Evolutionary conservation across 2,329 filamentous ascomycete genomes (phyloP), one percentile per base, ranked within the genome.

Genomic region (Ophiostoma montium): DNA sequence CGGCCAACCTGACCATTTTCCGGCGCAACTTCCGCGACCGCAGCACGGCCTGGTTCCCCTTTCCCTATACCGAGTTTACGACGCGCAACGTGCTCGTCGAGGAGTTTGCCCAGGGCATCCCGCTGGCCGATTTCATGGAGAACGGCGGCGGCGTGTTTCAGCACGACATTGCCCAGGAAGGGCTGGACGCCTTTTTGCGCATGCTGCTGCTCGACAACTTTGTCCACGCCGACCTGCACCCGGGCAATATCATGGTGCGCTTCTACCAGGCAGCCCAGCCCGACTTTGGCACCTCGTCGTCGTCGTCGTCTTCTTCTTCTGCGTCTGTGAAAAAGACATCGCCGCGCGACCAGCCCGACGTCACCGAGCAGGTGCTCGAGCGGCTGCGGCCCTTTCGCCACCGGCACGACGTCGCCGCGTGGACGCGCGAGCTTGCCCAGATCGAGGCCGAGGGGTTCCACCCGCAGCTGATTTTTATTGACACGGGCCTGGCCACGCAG

Each of bases 201-300:
- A 98, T 98, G 92, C 70, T 98, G 15, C 74, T 98, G 12, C 82
- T 98, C 35, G 92, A 98, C 64, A 98, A 98, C 63, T 98, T 98
- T 63, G 82, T 95, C 23, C 92, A 98, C 61, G 90, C 92, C 5
- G 92, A 98, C 62, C 69, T 98, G 30, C 92, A 98, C 62, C 92
- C 92, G 0, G 92, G 92, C 23, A 98, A 98, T 63, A 96, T 98
- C 66, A 96, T 98, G 89, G 90, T 98, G 43, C 87, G 94, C 54
- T 98, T 98, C 69, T 95, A 96, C 66, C 81, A 90, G 59, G 80
- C 89, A 0, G 78, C 80, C 13, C 75, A 82, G 53, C 76, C 90
- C 0, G 77, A 83, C 45, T 68, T 94, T 42, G 39, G 39, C 38
- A 13, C 19, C 16, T 16, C 16, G 7, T 36, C 35, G 44, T n/a